Base-by-base conservation (phyloP, 306 rosid species). In the Corylus heterophylla region DNA sequence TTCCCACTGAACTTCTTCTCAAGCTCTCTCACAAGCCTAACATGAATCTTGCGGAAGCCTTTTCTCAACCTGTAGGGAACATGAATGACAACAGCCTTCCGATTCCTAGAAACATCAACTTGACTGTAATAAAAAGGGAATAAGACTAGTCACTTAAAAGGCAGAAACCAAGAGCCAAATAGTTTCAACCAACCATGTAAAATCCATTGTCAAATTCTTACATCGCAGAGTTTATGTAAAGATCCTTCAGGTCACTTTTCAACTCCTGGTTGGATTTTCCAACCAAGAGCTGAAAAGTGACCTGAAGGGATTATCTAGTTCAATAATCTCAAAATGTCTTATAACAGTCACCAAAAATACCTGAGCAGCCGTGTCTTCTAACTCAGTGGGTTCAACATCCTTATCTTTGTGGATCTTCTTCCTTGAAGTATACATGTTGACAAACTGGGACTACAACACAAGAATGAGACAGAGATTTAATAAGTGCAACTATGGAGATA, bases 1-100 rank as follows among this genome's bases (percentile, higher is more conserved):
- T 93, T 91, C 3, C 98, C 98, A 1, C 98, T 93, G 70, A 93
- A 90, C 72, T 93, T 93, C 85, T 93, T 93, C 85, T 93, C 98
- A 37, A 93, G 97, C 90, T 93, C 98, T 84, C 98, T 88, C 20
- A 91, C 95, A 56, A 93, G 97, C 89, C 87, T 85, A 62, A 86
- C 83, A 76, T 93, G 97, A 63, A 91, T 90, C 85, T 93, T 93
- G 76, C 97, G 82, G 81, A 75, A 93, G 11, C 92, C 89, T 79
- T 93, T 93, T 89, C 98, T 87, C 81, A 93, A 75, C 78, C 98
- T 81, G 73, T 80, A 93, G 14, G 98, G 97, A 17, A 91, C 82
- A 74, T 91, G 92, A 79, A 91, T 81, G 62, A 93, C 92, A 31
- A 91, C 93, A 45, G 98, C 97, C 91, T 91, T 93, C 47, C 93